Conservation (phyloP, 495 filamentous ascomycete species). For the Lepraria neglecta region DNA sequence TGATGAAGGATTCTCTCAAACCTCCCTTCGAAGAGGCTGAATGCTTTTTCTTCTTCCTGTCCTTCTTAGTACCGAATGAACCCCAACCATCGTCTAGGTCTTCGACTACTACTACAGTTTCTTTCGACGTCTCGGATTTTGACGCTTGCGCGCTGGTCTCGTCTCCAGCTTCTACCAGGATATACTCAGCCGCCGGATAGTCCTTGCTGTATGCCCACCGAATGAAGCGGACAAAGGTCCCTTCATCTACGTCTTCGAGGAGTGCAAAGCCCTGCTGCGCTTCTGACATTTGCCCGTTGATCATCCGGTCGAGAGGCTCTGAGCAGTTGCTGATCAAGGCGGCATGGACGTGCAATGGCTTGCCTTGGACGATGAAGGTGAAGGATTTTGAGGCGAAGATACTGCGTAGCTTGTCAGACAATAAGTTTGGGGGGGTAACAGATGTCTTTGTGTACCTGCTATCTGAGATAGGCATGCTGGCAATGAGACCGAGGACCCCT, state of each 20-base stretch:
- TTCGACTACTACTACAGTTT: not conserved
- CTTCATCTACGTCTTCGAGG: conserved; percentile 15
- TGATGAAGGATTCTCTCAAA: conserved; percentile 5
- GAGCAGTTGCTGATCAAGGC: conserved; percentile 14
- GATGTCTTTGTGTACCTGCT: conserved; percentile 3
- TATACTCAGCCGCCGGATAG: conserved; percentile 4
- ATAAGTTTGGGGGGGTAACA: not conserved
- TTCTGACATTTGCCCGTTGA: conserved; percentile 20
- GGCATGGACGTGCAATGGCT: conserved; percentile 13
- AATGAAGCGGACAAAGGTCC: conserved; percentile 14
- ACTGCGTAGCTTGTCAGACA: not conserved
- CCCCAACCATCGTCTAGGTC: not conserved
- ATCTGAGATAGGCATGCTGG: conserved; percentile 10
- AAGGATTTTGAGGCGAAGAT: conserved; percentile 17
- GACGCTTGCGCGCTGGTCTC: not conserved
- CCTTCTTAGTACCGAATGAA: not conserved
- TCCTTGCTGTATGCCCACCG: conserved; percentile 14
- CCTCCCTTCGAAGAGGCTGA: not conserved
- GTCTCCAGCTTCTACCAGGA: not conserved
- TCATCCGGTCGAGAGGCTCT: conserved; percentile 17
- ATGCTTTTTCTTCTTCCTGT: conserved; percentile 1
- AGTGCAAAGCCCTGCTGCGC: conserved; percentile 16
- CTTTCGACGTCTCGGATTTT: not conserved
- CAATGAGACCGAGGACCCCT: too few species aligned
- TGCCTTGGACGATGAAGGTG: conserved; percentile 19